Conservation (phyloP, 2,329 filamentous ascomycete genomes). For the Pseudophaeomoniella oleicola region DNA sequence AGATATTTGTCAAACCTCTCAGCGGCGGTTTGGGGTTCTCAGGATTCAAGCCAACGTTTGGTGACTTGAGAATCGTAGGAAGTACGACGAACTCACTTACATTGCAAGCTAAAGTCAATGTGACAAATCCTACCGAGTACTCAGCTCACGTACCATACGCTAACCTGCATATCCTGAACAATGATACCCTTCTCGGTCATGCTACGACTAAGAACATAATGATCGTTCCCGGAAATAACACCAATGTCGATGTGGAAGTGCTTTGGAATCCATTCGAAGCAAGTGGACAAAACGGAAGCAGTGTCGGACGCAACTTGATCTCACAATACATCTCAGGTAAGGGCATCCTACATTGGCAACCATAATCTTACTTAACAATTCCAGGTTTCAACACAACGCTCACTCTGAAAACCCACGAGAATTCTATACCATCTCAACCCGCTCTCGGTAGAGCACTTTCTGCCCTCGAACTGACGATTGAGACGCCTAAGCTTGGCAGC, state of each 20-base stretch:
- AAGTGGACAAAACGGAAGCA: constrained; percentile 46
- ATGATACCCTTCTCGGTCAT: constrained; percentile 61
- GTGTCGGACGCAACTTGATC: constrained; percentile 56
- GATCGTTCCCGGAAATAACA: constrained; percentile 57
- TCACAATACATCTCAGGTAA: constrained; percentile 72
- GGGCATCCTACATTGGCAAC: constrained; percentile 4
- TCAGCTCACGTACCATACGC: constrained; percentile 67
- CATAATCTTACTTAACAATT: constrained; percentile 4
- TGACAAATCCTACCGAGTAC: constrained; percentile 85
- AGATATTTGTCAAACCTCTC: constrained; percentile 65
- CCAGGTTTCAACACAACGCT: constrained; percentile 66
- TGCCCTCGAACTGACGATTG: constrained; percentile 54
- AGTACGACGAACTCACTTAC: constrained; percentile 58
- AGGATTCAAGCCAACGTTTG: constrained; percentile 49
- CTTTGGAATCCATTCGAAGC: constrained; percentile 57
- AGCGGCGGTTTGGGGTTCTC: constrained; percentile 38
- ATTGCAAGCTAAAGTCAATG: constrained; percentile 58
- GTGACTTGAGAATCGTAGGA: constrained; percentile 55
- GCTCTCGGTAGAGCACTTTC: constrained; percentile 59
- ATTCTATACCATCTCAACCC: constrained; percentile 61
- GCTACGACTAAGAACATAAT: constrained; percentile 50
- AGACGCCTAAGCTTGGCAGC: constrained; percentile 51
- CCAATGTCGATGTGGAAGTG: constrained; percentile 50
- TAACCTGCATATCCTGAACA: constrained; percentile 61
- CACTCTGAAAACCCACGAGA: constrained; percentile 54